Conservation (phyloP, 2,329 filamentous ascomycete species). For the Claviceps lovelessii region DNA sequence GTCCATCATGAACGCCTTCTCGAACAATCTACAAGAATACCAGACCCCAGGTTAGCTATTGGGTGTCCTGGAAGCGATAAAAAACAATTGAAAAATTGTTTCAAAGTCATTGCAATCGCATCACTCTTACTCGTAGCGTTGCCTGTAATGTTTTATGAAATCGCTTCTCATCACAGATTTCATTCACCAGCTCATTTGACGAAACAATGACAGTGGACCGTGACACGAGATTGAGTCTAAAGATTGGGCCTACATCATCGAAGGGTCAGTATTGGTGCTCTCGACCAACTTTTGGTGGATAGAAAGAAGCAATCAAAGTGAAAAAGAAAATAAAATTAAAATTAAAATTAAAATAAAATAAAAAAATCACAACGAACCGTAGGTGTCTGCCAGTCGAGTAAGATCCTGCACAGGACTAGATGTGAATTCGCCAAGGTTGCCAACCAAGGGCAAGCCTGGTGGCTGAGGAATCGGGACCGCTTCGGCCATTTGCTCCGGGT, state of each 20-base stretch:
- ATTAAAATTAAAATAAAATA: too few relatives aligned
- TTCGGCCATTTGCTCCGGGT: slow-evolving; percentile 16
- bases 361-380: slow-evolving; percentile 33
- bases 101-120: not conserved
- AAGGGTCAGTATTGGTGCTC: too few relatives aligned
- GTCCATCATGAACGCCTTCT: slow-evolving; percentile 46
- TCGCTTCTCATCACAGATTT: slow-evolving; percentile 51
- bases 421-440: slow-evolving; percentile 51
- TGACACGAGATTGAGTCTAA: slow-evolving; percentile 36
- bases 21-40: slow-evolving; percentile 32
- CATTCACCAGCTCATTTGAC: slow-evolving; percentile 43
- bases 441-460: slow-evolving; percentile 47
- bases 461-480: slow-evolving; percentile 45
- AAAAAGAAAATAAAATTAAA: not conserved
- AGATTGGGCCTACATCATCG: slow-evolving; percentile 38
- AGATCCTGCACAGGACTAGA: slow-evolving; percentile 42
- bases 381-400: slow-evolving; percentile 44
- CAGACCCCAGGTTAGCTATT: too few relatives aligned
- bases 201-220: slow-evolving; percentile 35
- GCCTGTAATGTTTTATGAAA: slow-evolving; percentile 44
- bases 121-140: slow-evolving; percentile 25
- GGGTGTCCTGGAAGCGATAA: too few relatives aligned
- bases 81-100: too few relatives aligned
- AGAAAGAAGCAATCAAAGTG: too few relatives aligned
- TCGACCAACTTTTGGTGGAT: too few relatives aligned